These are phyloP conservation scores for Syzygium jambos DNA, from an alignment of 345 rosid genomes.

Conservation along the genomic window DNA sequence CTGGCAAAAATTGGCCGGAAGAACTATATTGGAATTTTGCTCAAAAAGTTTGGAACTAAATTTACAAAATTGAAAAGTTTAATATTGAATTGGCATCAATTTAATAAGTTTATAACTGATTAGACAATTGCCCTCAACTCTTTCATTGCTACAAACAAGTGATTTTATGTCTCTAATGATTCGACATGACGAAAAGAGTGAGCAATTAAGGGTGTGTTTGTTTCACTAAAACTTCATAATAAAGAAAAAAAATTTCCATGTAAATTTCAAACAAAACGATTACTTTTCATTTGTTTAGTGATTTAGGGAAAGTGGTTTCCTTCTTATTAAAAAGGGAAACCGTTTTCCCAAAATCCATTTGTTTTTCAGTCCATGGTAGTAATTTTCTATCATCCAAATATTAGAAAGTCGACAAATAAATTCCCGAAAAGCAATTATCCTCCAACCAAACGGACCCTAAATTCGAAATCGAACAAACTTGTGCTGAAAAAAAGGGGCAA, in stretches of 20 bases:
- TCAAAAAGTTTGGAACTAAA: background rate
- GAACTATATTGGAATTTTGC: rapidly evolving
- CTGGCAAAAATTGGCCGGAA: rapidly evolving
- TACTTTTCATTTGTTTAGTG: background rate
- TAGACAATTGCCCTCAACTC: rapidly evolving
- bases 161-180: background rate
- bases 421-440: background rate
- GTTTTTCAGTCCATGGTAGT: no score
- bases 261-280: rapidly evolving
- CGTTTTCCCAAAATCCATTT: background rate
- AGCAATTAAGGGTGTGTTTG: background rate
- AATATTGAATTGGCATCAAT: rapidly evolving
- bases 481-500: background rate
- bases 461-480: background rate
- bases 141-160: rapidly evolving
- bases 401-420: background rate
- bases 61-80: background rate
- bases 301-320: background rate
- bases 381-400: rapidly evolving
- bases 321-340: rapidly evolving
- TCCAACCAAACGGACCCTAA: background rate
- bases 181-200: rapidly evolving
- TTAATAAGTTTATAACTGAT: background rate
- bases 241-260: background rate
- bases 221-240: rapidly evolving